phyloP scores from a whole-genome alignment of 2,329 filamentous ascomycete genomes.

The Cladosporium sphaerospermum region DNA sequence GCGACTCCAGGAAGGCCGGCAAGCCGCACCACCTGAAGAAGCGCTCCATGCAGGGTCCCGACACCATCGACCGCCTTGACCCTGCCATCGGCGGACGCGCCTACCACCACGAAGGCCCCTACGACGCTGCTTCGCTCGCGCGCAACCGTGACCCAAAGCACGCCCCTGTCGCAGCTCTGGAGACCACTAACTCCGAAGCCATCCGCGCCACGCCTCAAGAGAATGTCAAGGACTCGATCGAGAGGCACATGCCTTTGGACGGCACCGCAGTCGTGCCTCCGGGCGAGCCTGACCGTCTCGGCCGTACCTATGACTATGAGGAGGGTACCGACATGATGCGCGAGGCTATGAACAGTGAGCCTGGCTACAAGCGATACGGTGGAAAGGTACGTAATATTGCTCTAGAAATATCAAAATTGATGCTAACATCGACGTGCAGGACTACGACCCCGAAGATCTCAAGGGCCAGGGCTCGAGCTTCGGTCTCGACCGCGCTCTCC shows the following conservation, averaged over 20 bases:
- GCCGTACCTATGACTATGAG: conserved; percentile 67
- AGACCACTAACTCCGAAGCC: conserved; percentile 66
- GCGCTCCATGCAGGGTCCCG: conserved; percentile 60
- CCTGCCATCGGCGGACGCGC: conserved; percentile 52
- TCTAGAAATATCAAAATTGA: neutral
- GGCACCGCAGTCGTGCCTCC: conserved; percentile 72
- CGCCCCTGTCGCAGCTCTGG: conserved; percentile 72
- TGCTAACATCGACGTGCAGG: conserved; percentile 20
- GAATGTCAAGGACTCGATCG: conserved; percentile 67
- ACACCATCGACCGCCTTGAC: conserved; percentile 77
- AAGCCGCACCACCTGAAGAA: conserved; percentile 61
- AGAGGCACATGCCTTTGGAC: conserved; percentile 70
- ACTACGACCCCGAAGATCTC: conserved; percentile 68
- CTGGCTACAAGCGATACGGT: conserved; percentile 71
- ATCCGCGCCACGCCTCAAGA: conserved; percentile 74
- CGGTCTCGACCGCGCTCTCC: conserved; percentile 61
- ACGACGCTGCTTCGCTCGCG: conserved; percentile 71
- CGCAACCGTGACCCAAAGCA: conserved; percentile 58
- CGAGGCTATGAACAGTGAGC: conserved; percentile 60
- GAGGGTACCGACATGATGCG: conserved; percentile 85
- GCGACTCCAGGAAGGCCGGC: conserved; percentile 59
- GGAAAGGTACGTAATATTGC: conserved; percentile 54
- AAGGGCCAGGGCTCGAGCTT: conserved; percentile 81
- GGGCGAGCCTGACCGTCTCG: conserved; percentile 61
- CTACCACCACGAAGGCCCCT: conserved; percentile 89